Evolutionary conservation across 768 basidiomycete species (phyloP), one percentile per base, ranked within the genome.

Genomic region (Suillus subaureus): DNA sequence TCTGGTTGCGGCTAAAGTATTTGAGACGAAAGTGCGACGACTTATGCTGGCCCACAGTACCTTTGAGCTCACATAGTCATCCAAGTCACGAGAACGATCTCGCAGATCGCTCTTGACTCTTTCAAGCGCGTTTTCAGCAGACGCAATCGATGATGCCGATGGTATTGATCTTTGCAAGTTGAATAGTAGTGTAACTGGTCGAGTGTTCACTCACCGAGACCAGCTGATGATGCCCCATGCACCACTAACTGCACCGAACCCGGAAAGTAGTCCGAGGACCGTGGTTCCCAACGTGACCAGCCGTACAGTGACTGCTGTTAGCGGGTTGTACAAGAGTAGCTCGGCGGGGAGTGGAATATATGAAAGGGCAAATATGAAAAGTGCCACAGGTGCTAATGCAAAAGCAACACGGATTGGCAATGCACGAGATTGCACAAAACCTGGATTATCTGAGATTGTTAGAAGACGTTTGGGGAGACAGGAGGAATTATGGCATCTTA

Each of bases 261-360:
- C 93, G 0, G 93, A 92, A 6, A 95, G 80, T 3, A 88, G 72
- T 6, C 93, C 93, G n/a, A 95, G 87, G 64, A 93, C 84, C 37
- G 89, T 81, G 0, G 89, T 93, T 3, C 93, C 93, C 26, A 94
- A 76, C 23, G 93, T 89, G 23, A 90, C 85, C 16, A 94, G 81
- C 13, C 92, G 85, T 3, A 89, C 79, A 2, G 89, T 79, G 0
- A 84, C 80, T 1, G 86, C 78, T 11, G 83, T 84, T 31, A 83
- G 77, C 2, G 79, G 72, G 62, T 84, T 81, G 51, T 79, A 72
- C 7, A 77, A 71, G 69, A 71, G 66, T 6, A 86, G 73, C n/a
- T 81, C 82, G 23, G 75, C 67, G 6, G 91, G 92, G 16, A 93
- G 81, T 4, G 92, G 91, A 40, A 93, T 82, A 62, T 85, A 85